Evolutionary conservation across 164 flowering plant species (phyloP).

Genomic region (Umbilicus rupestris): DNA sequence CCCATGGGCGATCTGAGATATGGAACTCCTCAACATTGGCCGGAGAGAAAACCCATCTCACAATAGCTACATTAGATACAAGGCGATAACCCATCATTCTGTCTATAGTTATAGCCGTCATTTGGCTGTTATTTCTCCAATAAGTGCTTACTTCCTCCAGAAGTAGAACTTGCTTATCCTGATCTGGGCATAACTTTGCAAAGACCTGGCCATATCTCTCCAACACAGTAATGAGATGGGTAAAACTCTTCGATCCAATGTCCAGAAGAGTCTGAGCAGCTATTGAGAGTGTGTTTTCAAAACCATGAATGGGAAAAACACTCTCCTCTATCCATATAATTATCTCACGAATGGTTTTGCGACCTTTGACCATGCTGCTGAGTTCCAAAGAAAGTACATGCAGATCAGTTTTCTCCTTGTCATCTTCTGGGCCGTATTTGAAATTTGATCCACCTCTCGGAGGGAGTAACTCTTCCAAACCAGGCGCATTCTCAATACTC

Average conservation of each 20-base stretch:
- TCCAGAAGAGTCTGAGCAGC: constrained; percentile 85
- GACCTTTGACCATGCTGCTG: constrained; percentile 71
- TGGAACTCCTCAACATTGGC: constrained; percentile 72
- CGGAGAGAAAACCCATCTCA: constrained; percentile 82
- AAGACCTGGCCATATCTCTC: constrained; percentile 96
- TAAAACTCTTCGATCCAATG: constrained; percentile 96
- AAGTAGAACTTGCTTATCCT: constrained; percentile 69
- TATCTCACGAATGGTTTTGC: constrained; percentile 55
- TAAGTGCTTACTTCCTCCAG: constrained; percentile 67
- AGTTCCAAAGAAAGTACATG: constrained; percentile 57
- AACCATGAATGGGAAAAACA: constrained; percentile 63
- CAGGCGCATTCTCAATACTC: constrained; percentile 93
- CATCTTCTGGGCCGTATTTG: constrained; percentile 47
- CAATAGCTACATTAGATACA: constrained; percentile 82
- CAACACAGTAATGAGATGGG: constrained; percentile 88
- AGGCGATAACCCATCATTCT: constrained; percentile 99
- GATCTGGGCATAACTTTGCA: constrained; percentile 69
- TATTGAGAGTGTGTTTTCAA: constrained; percentile 49
- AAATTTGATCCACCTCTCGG: constrained; percentile 70
- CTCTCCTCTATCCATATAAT: constrained; percentile 81
- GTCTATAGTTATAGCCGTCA: constrained; percentile 81
- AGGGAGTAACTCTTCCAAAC: constrained; percentile 87
- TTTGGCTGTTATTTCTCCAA: constrained; percentile 87
- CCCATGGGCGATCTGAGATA: constrained; percentile 82
- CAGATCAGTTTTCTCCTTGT: constrained; percentile 35